Percentiles rank a stretch among this genome's conserved stretches.
Conservation (phyloP, 2,329 filamentous ascomycete genomes). For the Alternaria ethzedia region DNA sequence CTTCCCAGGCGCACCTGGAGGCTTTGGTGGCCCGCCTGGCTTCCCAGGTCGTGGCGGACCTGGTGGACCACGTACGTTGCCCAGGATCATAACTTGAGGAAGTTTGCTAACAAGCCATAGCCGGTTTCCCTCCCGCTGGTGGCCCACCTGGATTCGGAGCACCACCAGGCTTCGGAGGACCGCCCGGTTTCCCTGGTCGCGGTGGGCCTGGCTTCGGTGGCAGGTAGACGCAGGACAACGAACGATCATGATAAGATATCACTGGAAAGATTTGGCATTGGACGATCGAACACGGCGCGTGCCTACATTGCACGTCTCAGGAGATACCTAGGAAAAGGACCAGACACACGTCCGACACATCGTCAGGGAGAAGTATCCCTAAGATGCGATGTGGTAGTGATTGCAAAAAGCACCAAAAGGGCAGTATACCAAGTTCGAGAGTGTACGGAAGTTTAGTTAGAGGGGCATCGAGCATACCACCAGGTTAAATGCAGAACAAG, state of each 20-base stretch:
- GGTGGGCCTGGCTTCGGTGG: constrained; percentile 37
- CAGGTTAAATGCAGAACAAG: constrained; percentile 7
- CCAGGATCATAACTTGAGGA: background rate
- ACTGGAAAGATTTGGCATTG: constrained; percentile 5
- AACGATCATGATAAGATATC: background rate
- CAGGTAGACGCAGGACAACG: constrained; percentile 23
- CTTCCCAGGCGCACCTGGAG: constrained; percentile 46
- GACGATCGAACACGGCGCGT: background rate
- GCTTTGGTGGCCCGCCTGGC: constrained; percentile 46
- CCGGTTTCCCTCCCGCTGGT: constrained; percentile 55
- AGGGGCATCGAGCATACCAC: constrained; percentile 13
- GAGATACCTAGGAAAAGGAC: constrained; percentile 3
- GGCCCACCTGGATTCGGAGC: constrained; percentile 56
- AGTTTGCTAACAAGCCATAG: constrained; percentile 33
- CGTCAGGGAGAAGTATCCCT: background rate
- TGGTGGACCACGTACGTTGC: constrained; percentile 45
- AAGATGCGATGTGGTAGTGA: background rate
- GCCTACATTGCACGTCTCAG: background rate
- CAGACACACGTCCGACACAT: constrained; percentile 1
- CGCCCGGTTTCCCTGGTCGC: constrained; percentile 31
- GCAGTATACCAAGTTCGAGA: constrained; percentile 6
- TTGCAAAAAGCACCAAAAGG: background rate
- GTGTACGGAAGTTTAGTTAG: constrained; percentile 5
- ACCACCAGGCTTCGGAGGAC: constrained; percentile 35
- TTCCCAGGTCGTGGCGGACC: constrained; percentile 46